phyloP scores from a whole-genome alignment of 2,329 filamentous ascomycete species.

The Xylariales sp. region DNA sequence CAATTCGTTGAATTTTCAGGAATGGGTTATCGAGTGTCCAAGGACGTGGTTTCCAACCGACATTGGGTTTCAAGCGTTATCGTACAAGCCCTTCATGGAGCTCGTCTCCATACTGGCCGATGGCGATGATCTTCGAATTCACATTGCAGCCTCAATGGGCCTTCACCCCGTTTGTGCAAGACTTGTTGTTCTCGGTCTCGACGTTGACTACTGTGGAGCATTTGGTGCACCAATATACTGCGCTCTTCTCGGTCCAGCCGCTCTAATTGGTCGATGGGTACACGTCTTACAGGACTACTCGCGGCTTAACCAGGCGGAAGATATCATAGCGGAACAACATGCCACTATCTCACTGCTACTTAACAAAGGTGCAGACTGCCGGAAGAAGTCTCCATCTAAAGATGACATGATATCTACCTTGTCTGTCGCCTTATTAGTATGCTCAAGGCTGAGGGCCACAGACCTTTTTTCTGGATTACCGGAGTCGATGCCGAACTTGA shows the following conservation, averaged over 20 bases:
- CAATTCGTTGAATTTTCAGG: not conserved
- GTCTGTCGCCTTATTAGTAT: not conserved
- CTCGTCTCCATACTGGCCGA: not conserved
- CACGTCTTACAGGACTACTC: not conserved
- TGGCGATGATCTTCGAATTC: not conserved
- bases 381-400: not conserved
- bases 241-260: not conserved
- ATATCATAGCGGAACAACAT: not conserved
- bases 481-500: not conserved
- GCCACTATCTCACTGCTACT: not conserved
- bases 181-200: not conserved
- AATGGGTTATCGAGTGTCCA: not conserved
- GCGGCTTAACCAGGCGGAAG: not conserved
- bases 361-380: not conserved
- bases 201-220: not conserved
- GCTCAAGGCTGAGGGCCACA: not conserved
- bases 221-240: not conserved
- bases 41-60: not conserved
- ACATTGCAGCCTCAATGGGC: not conserved
- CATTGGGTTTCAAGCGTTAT: not conserved
- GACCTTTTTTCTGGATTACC: not conserved
- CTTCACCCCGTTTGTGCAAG: not conserved
- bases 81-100: constrained; percentile 1
- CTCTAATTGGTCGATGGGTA: not conserved
- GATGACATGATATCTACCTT: not conserved